Evolutionary conservation across 306 rosid genomes (phyloP).

Genomic region (Rosa persica): DNA sequence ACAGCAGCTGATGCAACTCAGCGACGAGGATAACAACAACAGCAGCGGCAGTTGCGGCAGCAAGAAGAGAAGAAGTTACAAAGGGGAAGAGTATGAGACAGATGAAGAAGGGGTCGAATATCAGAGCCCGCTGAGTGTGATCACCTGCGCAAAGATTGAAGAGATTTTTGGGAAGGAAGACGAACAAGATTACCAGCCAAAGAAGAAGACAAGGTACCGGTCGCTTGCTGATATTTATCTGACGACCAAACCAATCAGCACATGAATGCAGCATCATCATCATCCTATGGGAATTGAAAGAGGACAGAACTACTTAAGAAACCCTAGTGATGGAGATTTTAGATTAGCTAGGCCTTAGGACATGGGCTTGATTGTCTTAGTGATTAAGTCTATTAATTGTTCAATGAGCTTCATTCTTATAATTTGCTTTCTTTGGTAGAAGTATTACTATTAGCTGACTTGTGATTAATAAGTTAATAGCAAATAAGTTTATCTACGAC

Average conservation of each 20-base stretch:
- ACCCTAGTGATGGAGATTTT: not conserved
- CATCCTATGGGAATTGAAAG: not conserved
- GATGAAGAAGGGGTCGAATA: conserved; percentile 21
- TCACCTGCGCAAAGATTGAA: conserved; percentile 37
- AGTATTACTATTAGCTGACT: not conserved
- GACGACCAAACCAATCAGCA: conserved; percentile 27
- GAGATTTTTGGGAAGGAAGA: conserved; percentile 59
- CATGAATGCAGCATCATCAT: conserved; percentile 1
- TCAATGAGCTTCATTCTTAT: not conserved
- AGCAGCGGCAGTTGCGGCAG: not conserved
- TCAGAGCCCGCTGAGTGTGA: conserved; percentile 16
- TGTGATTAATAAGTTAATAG: not conserved
- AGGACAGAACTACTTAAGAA: conserved; percentile 5
- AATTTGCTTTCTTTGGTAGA: not conserved
- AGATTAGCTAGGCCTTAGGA: not conserved
- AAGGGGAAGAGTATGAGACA: not conserved
- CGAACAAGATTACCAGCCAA: conserved; percentile 16
- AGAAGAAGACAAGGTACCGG: conserved; percentile 48
- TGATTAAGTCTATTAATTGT: not conserved
- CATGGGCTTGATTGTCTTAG: not conserved
- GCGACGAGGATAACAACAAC: conserved; percentile 44
- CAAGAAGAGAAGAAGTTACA: not conserved
- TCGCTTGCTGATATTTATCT: conserved; percentile 48
- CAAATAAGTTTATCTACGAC: not conserved
- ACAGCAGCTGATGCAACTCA: conserved; percentile 50